These are phyloP conservation scores for Fraxinus albicans DNA, from an alignment of 305 asterid genomes.

Conservation along the genomic window DNA sequence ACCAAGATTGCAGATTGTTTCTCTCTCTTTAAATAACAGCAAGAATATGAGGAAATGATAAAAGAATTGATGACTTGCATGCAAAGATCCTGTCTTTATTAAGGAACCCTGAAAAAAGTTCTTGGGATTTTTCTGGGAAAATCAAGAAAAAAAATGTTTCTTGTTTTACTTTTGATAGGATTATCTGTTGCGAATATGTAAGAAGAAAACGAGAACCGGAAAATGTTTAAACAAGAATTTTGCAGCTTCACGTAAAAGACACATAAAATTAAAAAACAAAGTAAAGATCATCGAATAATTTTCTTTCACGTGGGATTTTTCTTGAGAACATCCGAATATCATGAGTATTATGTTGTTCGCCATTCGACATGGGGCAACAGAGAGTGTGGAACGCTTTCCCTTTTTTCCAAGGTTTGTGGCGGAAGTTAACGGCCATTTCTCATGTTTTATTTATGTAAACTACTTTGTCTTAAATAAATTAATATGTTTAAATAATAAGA, in stretches of 20 bases:
- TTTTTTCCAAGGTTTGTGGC: constrained; percentile 58
- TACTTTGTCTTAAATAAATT: not conserved
- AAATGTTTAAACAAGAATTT: constrained; percentile 24
- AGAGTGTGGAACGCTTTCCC: constrained; percentile 38
- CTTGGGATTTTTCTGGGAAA: constrained; percentile 31
- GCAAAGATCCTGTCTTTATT: constrained; percentile 39
- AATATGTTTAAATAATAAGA: not conserved
- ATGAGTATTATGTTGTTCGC: not conserved
- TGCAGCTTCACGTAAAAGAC: constrained; percentile 49
- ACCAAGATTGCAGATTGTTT: constrained; percentile 25
- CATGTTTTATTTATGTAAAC: not conserved
- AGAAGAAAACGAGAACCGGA: constrained; percentile 30
- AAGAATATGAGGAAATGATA: constrained; percentile 23
- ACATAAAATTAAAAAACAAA: constrained; percentile 21
- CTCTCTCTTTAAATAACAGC: constrained; percentile 6
- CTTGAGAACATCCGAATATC: not conserved
- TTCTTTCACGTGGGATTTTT: constrained; percentile 17
- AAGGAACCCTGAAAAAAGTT: constrained; percentile 35
- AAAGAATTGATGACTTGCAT: constrained; percentile 33
- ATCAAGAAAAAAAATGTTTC: constrained; percentile 26
- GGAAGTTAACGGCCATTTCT: constrained; percentile 19
- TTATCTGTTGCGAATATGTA: constrained; percentile 30
- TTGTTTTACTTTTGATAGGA: constrained; percentile 28
- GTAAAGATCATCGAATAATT: constrained; percentile 5
- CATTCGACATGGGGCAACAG: constrained; percentile 13